phyloP scores from a whole-genome alignment of 208 protist species.

The Ichthyophonus hoferi region DNA sequence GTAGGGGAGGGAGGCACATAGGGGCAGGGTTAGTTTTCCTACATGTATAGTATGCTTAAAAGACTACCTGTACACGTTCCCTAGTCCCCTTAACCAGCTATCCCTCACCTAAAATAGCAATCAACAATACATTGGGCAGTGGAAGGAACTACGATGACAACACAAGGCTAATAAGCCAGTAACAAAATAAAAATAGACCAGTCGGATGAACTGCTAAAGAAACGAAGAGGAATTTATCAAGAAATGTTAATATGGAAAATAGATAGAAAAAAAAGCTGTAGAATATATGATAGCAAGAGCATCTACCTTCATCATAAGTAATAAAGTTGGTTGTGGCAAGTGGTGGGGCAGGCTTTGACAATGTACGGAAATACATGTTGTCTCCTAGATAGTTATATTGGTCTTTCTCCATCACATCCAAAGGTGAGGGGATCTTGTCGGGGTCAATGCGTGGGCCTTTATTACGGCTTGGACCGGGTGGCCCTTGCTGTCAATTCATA shows the following conservation, averaged over 20 bases:
- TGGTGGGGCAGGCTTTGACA: constrained; percentile 51
- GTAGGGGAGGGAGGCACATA: no score
- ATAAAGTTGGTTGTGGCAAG: constrained; percentile 70
- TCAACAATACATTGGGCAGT: no score
- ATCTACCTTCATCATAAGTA: constrained; percentile 69
- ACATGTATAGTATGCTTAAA: no score
- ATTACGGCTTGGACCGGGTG: neutral
- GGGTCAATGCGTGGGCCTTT: constrained; percentile 35
- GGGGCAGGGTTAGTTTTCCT: no score
- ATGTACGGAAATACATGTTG: neutral
- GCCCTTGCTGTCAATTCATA: neutral
- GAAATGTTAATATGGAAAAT: neutral
- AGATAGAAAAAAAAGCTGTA: neutral
- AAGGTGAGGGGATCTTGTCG: constrained; percentile 30
- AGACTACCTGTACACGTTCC: no score
- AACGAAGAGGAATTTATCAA: no score
- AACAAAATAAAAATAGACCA: neutral
- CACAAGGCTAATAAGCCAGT: neutral
- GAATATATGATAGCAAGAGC: neutral
- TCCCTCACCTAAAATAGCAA: no score
- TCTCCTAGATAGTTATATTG: neutral
- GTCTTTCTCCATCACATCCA: constrained; percentile 41
- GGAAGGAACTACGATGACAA: no score
- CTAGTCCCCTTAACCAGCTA: no score
- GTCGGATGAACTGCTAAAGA: neutral